These are phyloP conservation scores for Dendrocalamus latiflorus DNA, from an alignment of 202 grass and related monocot genomes.

Conservation along the genomic window DNA sequence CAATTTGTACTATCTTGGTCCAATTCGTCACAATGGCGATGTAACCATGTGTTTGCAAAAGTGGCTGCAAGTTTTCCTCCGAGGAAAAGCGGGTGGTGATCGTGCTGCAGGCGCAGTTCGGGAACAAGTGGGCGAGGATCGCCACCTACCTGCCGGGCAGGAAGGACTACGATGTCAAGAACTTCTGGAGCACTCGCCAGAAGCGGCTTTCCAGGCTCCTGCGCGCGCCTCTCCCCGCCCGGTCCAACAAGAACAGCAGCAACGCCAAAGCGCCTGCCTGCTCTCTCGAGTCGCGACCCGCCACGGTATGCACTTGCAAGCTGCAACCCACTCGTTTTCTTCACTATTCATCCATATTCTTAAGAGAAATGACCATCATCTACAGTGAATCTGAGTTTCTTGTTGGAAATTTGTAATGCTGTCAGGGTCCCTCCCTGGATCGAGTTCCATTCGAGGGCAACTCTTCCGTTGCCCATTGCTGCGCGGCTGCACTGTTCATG, in stretches of 20 bases:
- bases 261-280: slow-evolving; percentile 1
- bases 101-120: slow-evolving; percentile 54
- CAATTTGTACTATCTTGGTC: background rate
- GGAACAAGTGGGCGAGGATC: slow-evolving; percentile 85
- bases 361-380: background rate
- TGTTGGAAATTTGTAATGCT: background rate
- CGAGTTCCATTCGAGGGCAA: background rate
- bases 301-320: slow-evolving; percentile 2
- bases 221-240: slow-evolving; percentile 10
- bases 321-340: background rate
- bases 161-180: slow-evolving; percentile 84
- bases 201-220: slow-evolving; percentile 63
- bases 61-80: slow-evolving; percentile 56
- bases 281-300: background rate
- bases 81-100: slow-evolving; percentile 63
- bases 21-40: background rate
- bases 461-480: slow-evolving; percentile 8
- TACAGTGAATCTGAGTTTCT: background rate
- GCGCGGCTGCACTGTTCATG: background rate
- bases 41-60: background rate
- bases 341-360: background rate
- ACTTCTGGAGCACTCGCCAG: slow-evolving; percentile 73
- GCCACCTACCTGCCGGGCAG: slow-evolving; percentile 55
- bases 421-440: slow-evolving; percentile 24
- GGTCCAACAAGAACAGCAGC: slow-evolving; percentile 20